Evolutionary conservation across 2,329 filamentous ascomycete genomes (phyloP), one percentile per base, ranked within the genome.

Genomic region (Davidsoniella australis): DNA sequence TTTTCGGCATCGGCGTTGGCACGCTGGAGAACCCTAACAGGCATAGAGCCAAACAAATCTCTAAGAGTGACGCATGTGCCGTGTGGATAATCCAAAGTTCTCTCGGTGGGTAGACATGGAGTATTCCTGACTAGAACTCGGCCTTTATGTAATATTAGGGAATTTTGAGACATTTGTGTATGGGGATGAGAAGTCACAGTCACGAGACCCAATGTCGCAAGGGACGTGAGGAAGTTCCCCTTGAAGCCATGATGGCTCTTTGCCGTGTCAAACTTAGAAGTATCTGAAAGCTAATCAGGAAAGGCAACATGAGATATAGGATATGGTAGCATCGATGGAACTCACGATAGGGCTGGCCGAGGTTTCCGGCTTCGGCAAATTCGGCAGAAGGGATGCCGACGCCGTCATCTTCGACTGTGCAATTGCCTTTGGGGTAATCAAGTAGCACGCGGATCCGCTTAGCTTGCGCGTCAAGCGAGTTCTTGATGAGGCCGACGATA

Each of bases 1-100:
- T 72, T 81, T 17, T 72, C 62, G 44, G 79, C 67, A 20, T 67
- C 59, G 9, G 69, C 66, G 38, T 69, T 61, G 55, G 68, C 75
- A 54, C 87, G 75, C 57, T 87, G 83, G 60, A 91, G 94, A 23
- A 93, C 80, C 12, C 89, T 78, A 10, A 95, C 89, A 0, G 89
- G 87, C 76, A 95, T 85, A 52, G 80, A 82, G 0, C 88, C 87
- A 63, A 95, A 96, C 1, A 95, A 67, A 60, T 94, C 80, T 50
- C 80, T 76, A 5, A 94, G 81, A 0, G 72, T 72, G 2, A 89
- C 78, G 24, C 76, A 74, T 0, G 88, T 94, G 4, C 89, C 89
- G 64, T 85, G 77, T 17, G 67, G 61, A 50, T 71, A 72, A 36
- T 64, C 66, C 7, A 69, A 57, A 5, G 85, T 57, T 44, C 71